Evolutionary conservation across 805 yeast species (phyloP).

Genomic region (Yarrowia yakushimensis): DNA sequence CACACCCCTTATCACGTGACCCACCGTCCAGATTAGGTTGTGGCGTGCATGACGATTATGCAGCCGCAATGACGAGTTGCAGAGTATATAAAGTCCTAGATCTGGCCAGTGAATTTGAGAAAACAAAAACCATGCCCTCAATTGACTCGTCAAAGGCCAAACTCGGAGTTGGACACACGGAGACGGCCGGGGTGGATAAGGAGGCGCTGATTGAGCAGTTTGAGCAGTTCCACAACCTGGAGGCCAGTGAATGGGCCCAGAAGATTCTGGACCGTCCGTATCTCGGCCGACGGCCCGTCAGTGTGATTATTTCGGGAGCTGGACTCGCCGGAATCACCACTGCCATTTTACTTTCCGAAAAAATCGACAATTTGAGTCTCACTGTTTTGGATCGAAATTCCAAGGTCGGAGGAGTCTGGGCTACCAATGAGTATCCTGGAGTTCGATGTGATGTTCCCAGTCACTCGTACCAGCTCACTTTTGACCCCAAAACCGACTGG

Average conservation of each 20-base stretch:
- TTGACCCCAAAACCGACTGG: slow-evolving; percentile 36
- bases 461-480: slow-evolving; percentile 34
- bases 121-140: neutral
- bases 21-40: neutral
- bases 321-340: slow-evolving; percentile 35
- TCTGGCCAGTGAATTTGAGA: neutral
- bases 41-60: slow-evolving; percentile 11
- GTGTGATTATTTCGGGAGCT: slow-evolving; percentile 35
- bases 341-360: slow-evolving; percentile 30
- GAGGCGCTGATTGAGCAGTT: slow-evolving; percentile 6
- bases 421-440: slow-evolving; percentile 32
- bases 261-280: neutral
- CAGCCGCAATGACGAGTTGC: neutral
- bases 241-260: neutral
- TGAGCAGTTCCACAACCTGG: neutral
- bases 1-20: neutral
- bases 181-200: neutral
- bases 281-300: slow-evolving; percentile 23
- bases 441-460: slow-evolving; percentile 34
- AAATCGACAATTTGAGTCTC: slow-evolving; percentile 30
- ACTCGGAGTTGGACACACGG: slow-evolving; percentile 3
- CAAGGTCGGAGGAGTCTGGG: slow-evolving; percentile 35
- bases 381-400: slow-evolving; percentile 33
- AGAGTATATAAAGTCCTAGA: neutral
- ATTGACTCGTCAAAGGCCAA: neutral